Evolutionary conservation across 257 asterid species (phyloP).

Genomic region (Eustoma russellianum): DNA sequence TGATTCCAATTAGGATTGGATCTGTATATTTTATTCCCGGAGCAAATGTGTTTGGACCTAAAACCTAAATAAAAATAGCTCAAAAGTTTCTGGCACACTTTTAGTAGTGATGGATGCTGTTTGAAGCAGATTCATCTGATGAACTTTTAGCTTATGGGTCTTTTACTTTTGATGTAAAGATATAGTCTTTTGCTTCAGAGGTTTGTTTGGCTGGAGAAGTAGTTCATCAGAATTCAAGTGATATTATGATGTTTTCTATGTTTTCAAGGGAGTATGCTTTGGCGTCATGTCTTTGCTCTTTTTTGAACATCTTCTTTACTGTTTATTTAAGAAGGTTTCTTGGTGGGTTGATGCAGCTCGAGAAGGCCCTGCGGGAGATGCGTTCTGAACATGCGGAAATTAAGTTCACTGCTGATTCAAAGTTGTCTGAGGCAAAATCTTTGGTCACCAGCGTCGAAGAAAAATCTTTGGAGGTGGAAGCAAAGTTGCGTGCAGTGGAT

Average conservation of each 20-base stretch:
- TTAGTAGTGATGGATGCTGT: too few relatives aligned
- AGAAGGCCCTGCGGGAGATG: slow-evolving; percentile 78
- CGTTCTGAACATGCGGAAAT: slow-evolving; percentile 82
- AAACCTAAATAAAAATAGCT: too few relatives aligned
- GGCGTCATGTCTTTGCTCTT: background rate
- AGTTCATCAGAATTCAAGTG: too few relatives aligned
- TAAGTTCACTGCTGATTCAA: slow-evolving; percentile 83
- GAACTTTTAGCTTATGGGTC: too few relatives aligned
- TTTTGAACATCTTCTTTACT: background rate
- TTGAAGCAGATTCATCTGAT: too few relatives aligned
- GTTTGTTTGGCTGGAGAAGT: background rate
- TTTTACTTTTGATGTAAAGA: background rate
- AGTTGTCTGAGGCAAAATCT: slow-evolving; percentile 60
- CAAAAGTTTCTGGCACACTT: too few relatives aligned
- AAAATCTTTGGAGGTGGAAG: slow-evolving; percentile 86
- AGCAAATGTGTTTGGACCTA: too few relatives aligned
- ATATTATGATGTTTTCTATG: too few relatives aligned
- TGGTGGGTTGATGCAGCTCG: slow-evolving; percentile 60
- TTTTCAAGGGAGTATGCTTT: too few relatives aligned
- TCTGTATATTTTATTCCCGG: too few relatives aligned
- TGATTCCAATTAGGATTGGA: too few relatives aligned
- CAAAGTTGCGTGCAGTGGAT: slow-evolving; percentile 72
- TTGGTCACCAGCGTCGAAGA: slow-evolving; percentile 65
- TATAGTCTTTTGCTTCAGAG: background rate
- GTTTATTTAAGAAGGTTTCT: slow-evolving; percentile 7